These are phyloP conservation scores for Ophiostoma ulmi DNA, from an alignment of 2,329 filamentous ascomycete species.

Conservation along the genomic window DNA sequence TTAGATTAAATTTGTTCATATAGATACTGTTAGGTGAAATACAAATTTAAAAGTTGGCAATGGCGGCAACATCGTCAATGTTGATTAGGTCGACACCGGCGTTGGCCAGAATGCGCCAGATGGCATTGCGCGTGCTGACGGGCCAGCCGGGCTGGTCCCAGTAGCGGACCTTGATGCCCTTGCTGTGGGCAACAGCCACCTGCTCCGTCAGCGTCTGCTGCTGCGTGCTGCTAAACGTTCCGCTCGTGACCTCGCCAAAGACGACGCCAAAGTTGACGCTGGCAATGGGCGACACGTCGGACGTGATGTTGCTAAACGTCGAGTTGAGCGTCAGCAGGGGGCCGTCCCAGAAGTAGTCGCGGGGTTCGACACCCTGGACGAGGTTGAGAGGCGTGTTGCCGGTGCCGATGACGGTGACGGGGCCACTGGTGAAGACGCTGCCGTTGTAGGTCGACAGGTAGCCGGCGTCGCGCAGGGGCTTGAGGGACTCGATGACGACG, in stretches of 20 bases:
- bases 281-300: constrained; percentile 13
- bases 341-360: constrained; percentile 17
- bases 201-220: constrained; percentile 9
- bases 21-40: neutral
- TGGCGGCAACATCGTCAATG: constrained; percentile 4
- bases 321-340: constrained; percentile 11
- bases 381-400: constrained; percentile 15
- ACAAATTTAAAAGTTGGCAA: constrained; percentile 1
- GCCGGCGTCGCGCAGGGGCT: constrained; percentile 15
- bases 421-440: neutral
- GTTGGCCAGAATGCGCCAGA: constrained; percentile 7
- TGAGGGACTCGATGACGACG: constrained; percentile 2
- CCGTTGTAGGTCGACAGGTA: constrained; percentile 15
- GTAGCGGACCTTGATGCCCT: constrained; percentile 12
- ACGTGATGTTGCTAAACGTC: constrained; percentile 8
- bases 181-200: constrained; percentile 5
- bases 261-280: constrained; percentile 7
- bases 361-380: constrained; percentile 4
- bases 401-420: constrained; percentile 15
- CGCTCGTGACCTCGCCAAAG: constrained; percentile 1
- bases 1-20: neutral
- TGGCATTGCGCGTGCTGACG: constrained; percentile 7
- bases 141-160: constrained; percentile 15
- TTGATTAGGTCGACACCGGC: constrained; percentile 11
- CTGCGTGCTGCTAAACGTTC: neutral